Percentiles rank a stretch among this genome's conserved stretches.
Conservation (phyloP, 2,329 filamentous ascomycete genomes). For the Orbilia oligospora region DNA sequence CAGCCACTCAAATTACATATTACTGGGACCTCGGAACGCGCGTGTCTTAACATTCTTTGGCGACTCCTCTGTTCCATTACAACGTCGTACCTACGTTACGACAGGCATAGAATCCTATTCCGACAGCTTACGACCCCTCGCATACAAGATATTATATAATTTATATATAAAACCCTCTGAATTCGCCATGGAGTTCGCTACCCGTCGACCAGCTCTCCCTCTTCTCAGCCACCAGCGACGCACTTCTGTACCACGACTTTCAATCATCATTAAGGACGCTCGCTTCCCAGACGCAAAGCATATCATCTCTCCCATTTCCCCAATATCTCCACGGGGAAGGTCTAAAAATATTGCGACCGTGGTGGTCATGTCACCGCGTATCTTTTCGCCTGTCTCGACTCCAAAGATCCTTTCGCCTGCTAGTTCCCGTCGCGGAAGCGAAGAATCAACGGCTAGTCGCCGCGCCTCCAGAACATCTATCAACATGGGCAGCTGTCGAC, state of each 20-base stretch:
- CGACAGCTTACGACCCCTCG: constrained; percentile 29
- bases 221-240: constrained; percentile 54
- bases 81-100: constrained; percentile 32
- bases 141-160: constrained; percentile 35
- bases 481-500: constrained; percentile 36
- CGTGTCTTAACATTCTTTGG: constrained; percentile 34
- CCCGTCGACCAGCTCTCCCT: constrained; percentile 52
- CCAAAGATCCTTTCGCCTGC: constrained; percentile 53
- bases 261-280: constrained; percentile 60
- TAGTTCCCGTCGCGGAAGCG: constrained; percentile 55
- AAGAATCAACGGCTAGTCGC: constrained; percentile 54
- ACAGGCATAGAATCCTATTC: constrained; percentile 22
- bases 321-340: constrained; percentile 41
- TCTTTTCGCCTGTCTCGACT: constrained; percentile 56
- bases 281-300: constrained; percentile 56
- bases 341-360: constrained; percentile 51
- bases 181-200: constrained; percentile 51
- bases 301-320: constrained; percentile 54
- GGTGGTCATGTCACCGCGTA: constrained; percentile 60
- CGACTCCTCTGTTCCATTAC: constrained; percentile 23
- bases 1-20: constrained; percentile 40
- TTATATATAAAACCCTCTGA: background rate
- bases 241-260: constrained; percentile 56
- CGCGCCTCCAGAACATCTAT: constrained; percentile 49
- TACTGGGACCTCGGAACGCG: constrained; percentile 50